Base-by-base conservation (phyloP, 257 asterid species). In the Petrea volubilis region DNA sequence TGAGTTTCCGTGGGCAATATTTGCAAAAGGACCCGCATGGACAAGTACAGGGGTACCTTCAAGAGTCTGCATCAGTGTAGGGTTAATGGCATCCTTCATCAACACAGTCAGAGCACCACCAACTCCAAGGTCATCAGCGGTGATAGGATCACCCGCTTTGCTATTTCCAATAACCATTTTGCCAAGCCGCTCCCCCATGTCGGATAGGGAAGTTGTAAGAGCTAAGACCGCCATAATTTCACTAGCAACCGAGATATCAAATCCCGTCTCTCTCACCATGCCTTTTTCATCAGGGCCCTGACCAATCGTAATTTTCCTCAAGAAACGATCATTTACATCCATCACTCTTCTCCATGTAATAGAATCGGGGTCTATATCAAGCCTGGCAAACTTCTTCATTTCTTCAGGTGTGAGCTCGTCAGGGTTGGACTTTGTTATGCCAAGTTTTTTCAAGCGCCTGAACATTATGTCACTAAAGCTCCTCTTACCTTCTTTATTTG, bases 221-320 rank as follows among this genome's bases (percentile, higher is more conserved):
- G 98, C 98, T 64, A 95, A 84, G 74, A 95, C 98, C 4, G 99
- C 99, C 99, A 92, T 95, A 63, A 95, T 92, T 81, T 91, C 97
- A 80, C 99, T 95, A 59, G 99, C 96, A 29, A 95, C 99, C 8
- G 98, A 82, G 50, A 95, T 95, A 76, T 95, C 98, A 56, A 95
- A 95, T 40, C 95, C 99, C 0, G 99, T 95, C 80, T 92, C 99
- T 75, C 99, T 81, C 9, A 88, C 90, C 98, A 88, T 91, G 38
- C 99, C 99, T 68, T 95, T 95, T 75, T 95, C 99, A 77, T 95
- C 99, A 6, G 99, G 99, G 25, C 98, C 99, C 82, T 90, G 96
- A 29, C 99, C 99, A 27, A 95, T 53, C 0, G 94, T 78, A 18
- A 95, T 95, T 78, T 90, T 90, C 83, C 99, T 90, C 81, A 95